Conservation (phyloP, 305 asterid species). For the Stenogyne calaminthoides region DNA sequence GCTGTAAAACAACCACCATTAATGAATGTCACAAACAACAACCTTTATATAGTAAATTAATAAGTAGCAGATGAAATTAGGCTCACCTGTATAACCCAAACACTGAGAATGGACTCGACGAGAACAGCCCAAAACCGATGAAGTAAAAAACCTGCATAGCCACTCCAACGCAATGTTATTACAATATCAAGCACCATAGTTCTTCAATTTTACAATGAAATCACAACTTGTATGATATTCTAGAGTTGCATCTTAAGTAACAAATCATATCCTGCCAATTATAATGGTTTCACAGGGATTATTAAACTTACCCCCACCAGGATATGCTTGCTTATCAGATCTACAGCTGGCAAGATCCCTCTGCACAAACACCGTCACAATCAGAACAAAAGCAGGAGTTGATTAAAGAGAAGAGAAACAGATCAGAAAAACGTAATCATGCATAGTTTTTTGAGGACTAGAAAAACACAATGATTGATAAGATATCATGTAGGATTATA, state of each 20-base stretch:
- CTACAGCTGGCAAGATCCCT: constrained; percentile 92
- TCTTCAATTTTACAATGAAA: constrained; percentile 1
- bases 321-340: constrained; percentile 64
- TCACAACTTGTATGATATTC: not conserved
- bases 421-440: not conserved
- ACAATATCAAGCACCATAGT: not conserved
- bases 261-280: not conserved
- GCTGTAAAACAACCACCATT: constrained; percentile 49
- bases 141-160: constrained; percentile 72
- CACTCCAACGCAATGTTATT: constrained; percentile 10
- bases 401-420: no score
- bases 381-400: constrained; percentile 21
- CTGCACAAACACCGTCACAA: constrained; percentile 46
- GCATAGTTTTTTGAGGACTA: not conserved
- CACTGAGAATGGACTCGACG: constrained; percentile 72
- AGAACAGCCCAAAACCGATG: constrained; percentile 87
- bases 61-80: not conserved
- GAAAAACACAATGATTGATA: not conserved
- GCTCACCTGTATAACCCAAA: constrained; percentile 90
- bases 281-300: constrained; percentile 15
- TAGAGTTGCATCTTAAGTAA: not conserved
- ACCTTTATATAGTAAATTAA: not conserved
- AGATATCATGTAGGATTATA: not conserved
- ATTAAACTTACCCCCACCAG: constrained; percentile 77
- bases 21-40: not conserved